phyloP scores from a whole-genome alignment of 257 asterid genomes.

The Fraxinus cuspidata region DNA sequence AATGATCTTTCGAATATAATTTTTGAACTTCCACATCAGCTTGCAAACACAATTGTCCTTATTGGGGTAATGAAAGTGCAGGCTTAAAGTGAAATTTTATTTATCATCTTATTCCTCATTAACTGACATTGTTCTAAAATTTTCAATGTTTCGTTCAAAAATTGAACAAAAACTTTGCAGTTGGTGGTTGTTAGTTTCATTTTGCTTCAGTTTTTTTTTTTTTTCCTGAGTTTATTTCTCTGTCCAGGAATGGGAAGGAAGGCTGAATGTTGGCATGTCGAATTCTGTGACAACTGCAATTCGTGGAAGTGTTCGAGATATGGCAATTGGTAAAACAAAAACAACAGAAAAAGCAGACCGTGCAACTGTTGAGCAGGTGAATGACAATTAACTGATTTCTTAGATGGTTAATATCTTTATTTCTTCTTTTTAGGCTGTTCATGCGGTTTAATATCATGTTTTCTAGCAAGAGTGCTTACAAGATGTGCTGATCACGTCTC shows the following conservation, averaged over 20 bases:
- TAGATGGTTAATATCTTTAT: background rate
- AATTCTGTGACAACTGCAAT: conserved; percentile 95
- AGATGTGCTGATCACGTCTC: no score
- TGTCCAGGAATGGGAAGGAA: conserved; percentile 97
- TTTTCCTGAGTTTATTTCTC: conserved; percentile 1
- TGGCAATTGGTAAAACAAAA: conserved; percentile 87
- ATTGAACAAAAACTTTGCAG: background rate
- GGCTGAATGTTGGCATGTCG: conserved; percentile 80
- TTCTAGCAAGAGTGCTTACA: background rate
- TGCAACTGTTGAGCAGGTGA: conserved; percentile 96
- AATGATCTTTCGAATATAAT: background rate
- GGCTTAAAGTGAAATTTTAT: background rate
- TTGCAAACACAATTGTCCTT: background rate
- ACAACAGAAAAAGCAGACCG: conserved; percentile 94
- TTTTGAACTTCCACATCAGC: background rate
- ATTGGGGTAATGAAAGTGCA: background rate
- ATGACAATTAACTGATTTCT: background rate
- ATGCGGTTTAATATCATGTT: background rate
- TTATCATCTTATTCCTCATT: background rate
- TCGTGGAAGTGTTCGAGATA: conserved; percentile 90
- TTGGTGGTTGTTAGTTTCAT: background rate
- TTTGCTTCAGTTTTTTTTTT: background rate
- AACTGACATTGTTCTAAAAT: background rate
- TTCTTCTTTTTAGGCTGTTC: background rate
- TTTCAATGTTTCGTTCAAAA: background rate